phyloP scores from a whole-genome alignment of 192 early-diverging fungal species.

The Dispira simplex region DNA sequence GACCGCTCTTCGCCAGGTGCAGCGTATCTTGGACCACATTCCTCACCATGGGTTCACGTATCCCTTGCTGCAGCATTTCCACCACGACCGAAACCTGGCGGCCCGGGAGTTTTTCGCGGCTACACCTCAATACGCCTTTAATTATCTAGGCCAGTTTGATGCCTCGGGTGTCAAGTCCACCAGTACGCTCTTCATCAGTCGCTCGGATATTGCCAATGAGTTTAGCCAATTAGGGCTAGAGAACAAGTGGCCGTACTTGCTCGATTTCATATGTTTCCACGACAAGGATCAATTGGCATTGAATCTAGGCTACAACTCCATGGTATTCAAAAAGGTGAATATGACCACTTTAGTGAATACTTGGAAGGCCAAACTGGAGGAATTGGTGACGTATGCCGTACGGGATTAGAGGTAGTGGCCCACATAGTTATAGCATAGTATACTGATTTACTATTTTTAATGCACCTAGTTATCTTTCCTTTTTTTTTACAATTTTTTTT shows the following conservation, averaged over 20 bases:
- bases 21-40: not conserved
- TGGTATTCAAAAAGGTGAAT: not conserved
- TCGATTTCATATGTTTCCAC: conserved; percentile 5
- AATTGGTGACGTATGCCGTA: not conserved
- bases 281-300: conserved; percentile 1
- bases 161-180: not conserved
- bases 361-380: not conserved
- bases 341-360: not conserved
- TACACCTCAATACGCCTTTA: conserved; percentile 10
- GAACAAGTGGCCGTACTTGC: not conserved
- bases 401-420: too few relatives aligned
- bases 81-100: not conserved
- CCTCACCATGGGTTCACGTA: conserved; percentile 7
- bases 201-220: not conserved
- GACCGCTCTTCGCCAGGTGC: not conserved
- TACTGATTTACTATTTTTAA: not conserved
- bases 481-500: not conserved
- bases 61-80: not conserved
- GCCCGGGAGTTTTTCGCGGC: not conserved
- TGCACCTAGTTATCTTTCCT: not conserved
- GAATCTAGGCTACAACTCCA: not conserved
- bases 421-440: not conserved
- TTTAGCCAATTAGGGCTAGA: not conserved
- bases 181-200: not conserved
- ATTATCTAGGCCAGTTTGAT: conserved; percentile 11